Conservation (phyloP, 306 rosid species). For the Sindora glabra region DNA sequence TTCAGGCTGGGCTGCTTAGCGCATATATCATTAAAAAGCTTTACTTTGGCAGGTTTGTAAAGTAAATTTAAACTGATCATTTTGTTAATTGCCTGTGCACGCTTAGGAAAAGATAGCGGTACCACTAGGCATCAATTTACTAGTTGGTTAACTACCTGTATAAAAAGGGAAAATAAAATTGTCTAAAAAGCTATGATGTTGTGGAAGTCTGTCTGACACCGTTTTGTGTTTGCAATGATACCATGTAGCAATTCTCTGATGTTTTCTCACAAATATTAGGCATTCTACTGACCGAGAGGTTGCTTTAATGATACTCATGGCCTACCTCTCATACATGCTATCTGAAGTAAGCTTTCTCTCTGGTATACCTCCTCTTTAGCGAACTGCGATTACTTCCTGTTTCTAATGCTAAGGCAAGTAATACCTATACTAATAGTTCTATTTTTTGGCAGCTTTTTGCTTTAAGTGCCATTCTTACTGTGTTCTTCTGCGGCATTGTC, state of each 20-base stretch:
- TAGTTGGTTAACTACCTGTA: no score
- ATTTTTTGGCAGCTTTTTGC: conserved; percentile 65
- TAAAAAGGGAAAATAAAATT: no score
- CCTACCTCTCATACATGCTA: conserved; percentile 87
- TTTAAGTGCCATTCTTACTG: conserved; percentile 90
- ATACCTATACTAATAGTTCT: background rate
- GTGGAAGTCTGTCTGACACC: background rate
- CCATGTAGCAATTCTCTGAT: background rate
- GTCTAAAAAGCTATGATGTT: no score
- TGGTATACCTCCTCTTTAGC: background rate
- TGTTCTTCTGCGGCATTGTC: conserved; percentile 96
- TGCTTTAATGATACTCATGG: conserved; percentile 97
- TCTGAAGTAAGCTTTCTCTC: conserved; percentile 57
- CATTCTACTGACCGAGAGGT: conserved; percentile 96
- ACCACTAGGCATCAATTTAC: no score
- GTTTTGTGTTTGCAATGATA: background rate
- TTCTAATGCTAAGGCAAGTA: background rate
- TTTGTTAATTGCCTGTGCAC: background rate
- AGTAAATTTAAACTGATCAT: conserved; percentile 1
- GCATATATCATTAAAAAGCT: conserved; percentile 74
- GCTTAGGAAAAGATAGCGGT: no score
- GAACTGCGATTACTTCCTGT: background rate
- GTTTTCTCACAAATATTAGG: conserved; percentile 29
- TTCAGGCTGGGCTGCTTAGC: conserved; percentile 82
- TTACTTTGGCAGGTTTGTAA: conserved; percentile 77